phyloP scores from a whole-genome alignment of 1,284 basidiomycete genomes.

The Sphaerobolus stellatus region DNA sequence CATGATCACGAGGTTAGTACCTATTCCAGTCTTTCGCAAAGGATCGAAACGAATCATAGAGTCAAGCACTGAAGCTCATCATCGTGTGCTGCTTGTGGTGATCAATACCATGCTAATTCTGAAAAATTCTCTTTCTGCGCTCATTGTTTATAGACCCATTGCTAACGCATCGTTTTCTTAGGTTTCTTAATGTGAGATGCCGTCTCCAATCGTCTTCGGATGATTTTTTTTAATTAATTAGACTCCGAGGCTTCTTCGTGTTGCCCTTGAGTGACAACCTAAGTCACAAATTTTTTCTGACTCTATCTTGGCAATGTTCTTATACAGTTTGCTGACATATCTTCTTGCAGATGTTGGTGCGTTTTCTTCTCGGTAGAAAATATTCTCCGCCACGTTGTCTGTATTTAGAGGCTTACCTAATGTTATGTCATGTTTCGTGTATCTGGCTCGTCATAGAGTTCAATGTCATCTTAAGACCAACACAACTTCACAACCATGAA shows the following conservation, averaged over 20 bases:
- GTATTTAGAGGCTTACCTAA: neutral
- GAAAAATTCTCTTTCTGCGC: slow-evolving; percentile 36
- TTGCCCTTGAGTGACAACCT: slow-evolving; percentile 5
- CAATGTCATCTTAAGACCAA: too few relatives aligned
- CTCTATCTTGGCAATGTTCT: neutral
- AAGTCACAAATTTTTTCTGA: neutral
- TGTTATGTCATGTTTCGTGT: neutral
- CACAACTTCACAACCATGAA: neutral
- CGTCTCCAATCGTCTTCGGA: neutral
- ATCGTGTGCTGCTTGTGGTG: slow-evolving; percentile 64
- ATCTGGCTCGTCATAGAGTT: neutral
- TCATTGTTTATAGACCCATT: neutral
- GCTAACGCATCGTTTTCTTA: neutral
- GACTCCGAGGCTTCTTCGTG: slow-evolving; percentile 7
- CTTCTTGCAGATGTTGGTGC: neutral
- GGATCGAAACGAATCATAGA: slow-evolving; percentile 69
- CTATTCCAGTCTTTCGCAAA: slow-evolving; percentile 21
- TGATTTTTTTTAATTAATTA: slow-evolving; percentile 12
- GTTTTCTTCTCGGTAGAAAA: neutral
- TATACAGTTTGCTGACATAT: neutral
- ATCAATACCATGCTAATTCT: slow-evolving; percentile 82
- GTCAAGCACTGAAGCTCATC: slow-evolving; percentile 82
- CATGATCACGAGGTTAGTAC: slow-evolving; percentile 1
- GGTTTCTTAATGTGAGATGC: neutral
- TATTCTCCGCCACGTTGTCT: neutral